Percentiles rank a stretch among this genome's conserved stretches.
phyloP scores from a whole-genome alignment of 768 basidiomycete genomes.

The Phanerochaete carnosa region DNA sequence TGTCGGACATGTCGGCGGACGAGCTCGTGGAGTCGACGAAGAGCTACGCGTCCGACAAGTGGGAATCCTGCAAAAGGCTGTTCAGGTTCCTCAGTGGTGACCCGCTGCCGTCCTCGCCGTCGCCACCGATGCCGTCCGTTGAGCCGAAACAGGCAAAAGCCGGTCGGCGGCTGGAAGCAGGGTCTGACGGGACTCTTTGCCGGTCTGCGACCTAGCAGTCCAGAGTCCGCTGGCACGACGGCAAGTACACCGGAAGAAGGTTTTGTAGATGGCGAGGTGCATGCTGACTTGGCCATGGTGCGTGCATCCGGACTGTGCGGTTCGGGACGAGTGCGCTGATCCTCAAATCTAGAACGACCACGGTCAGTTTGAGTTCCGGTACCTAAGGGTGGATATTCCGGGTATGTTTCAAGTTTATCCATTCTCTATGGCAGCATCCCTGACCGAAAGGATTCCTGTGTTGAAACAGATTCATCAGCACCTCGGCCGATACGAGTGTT shows the following conservation, averaged over 20 bases:
- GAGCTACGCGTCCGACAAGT: not conserved
- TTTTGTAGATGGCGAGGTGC: slow-evolving; percentile 77
- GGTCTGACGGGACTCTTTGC: slow-evolving; percentile 68
- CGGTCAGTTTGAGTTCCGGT: slow-evolving; percentile 76
- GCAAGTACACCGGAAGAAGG: slow-evolving; percentile 33
- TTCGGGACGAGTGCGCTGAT: not conserved
- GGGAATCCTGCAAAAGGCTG: slow-evolving; percentile 42
- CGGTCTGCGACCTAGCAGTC: slow-evolving; percentile 47
- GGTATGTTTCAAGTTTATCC: slow-evolving; percentile 42
- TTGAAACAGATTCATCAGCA: slow-evolving; percentile 9
- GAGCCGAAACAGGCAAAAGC: slow-evolving; percentile 31
- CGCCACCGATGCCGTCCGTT: slow-evolving; percentile 23
- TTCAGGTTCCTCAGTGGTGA: slow-evolving; percentile 77
- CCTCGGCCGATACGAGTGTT: slow-evolving; percentile 12
- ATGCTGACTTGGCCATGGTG: slow-evolving; percentile 75
- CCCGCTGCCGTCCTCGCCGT: slow-evolving; percentile 36
- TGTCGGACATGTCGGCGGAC: slow-evolving; percentile 55
- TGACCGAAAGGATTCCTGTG: not conserved
- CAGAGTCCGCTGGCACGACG: slow-evolving; percentile 24
- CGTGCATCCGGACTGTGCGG: slow-evolving; percentile 36
- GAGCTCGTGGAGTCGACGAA: slow-evolving; percentile 44
- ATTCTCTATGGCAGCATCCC: not conserved
- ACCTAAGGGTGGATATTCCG: slow-evolving; percentile 76
- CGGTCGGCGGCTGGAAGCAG: slow-evolving; percentile 39
- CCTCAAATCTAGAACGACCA: slow-evolving; percentile 54